phyloP scores from a whole-genome alignment of 2,329 filamentous ascomycete species.

The Truncatella angustata region DNA sequence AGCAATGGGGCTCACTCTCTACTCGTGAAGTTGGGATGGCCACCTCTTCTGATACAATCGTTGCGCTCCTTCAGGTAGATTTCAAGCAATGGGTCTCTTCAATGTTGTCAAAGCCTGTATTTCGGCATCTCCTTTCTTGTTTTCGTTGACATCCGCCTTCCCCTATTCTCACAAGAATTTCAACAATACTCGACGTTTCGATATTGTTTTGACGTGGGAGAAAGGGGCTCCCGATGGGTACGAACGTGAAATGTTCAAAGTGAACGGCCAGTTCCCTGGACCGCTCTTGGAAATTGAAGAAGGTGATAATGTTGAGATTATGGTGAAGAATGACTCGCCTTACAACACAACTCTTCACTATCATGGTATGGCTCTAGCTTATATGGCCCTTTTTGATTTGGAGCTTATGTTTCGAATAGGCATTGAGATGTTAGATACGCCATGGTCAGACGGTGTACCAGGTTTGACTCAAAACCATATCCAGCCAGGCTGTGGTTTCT shows the following conservation, averaged over 20 bases:
- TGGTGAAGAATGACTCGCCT: slow-evolving; percentile 44
- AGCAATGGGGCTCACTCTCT: too few relatives aligned
- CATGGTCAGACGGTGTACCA: slow-evolving; percentile 61
- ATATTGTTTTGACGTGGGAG: slow-evolving; percentile 12
- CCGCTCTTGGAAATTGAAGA: slow-evolving; percentile 54
- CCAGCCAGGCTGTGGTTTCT: slow-evolving; percentile 43
- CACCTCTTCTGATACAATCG: not conserved
- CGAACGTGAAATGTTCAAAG: slow-evolving; percentile 10
- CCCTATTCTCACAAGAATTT: not conserved
- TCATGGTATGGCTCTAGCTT: slow-evolving; percentile 47
- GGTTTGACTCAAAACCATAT: slow-evolving; percentile 55
- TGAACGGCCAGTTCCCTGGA: slow-evolving; percentile 60
- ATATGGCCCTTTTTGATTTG: not conserved
- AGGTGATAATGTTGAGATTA: slow-evolving; percentile 46
- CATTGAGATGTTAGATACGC: slow-evolving; percentile 49
- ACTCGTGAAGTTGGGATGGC: not conserved
- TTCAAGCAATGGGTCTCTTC: not conserved
- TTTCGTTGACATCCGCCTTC: not conserved
- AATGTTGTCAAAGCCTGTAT: not conserved
- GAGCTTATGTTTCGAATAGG: too few relatives aligned
- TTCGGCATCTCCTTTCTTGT: not conserved
- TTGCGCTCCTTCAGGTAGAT: not conserved
- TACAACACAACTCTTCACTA: slow-evolving; percentile 49
- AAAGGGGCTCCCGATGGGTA: slow-evolving; percentile 11
- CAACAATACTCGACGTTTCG: not conserved